These are phyloP conservation scores for Salix koriyanagi DNA, from an alignment of 345 rosid species.

Conservation along the genomic window DNA sequence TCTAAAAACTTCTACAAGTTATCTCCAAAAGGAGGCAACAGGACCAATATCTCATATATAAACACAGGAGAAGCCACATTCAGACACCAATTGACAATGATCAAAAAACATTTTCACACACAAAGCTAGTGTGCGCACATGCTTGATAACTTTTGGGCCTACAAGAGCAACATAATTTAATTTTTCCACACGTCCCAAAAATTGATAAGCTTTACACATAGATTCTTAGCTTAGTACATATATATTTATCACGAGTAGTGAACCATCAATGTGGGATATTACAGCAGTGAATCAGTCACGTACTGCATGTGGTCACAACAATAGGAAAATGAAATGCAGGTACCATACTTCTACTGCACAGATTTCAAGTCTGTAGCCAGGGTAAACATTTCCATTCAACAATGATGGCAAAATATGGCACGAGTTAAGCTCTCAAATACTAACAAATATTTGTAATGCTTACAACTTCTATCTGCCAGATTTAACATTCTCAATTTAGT, in stretches of 20 bases:
- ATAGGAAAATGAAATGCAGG: not conserved
- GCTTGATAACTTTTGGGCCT: not conserved
- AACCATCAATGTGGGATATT: not conserved
- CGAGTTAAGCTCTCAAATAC: not conserved
- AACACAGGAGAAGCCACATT: not conserved
- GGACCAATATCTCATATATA: not conserved
- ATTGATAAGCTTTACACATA: not conserved
- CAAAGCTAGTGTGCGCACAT: not conserved
- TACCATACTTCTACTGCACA: not conserved
- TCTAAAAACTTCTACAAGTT: not conserved
- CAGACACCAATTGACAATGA: not conserved
- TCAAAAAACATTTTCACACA: not conserved
- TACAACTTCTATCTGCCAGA: not conserved
- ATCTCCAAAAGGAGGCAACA: not conserved
- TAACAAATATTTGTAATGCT: not conserved
- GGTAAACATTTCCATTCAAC: not conserved
- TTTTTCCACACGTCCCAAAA: not conserved
- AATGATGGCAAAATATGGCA: not conserved
- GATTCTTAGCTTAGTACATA: not conserved
- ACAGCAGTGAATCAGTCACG: not conserved
- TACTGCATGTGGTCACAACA: not conserved
- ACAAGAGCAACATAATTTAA: not conserved
- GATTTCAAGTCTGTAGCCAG: not conserved
- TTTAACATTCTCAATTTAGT: not conserved
- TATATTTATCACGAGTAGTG: not conserved